Conservation (phyloP, 106 monocot species). For the Allium sativum region DNA sequence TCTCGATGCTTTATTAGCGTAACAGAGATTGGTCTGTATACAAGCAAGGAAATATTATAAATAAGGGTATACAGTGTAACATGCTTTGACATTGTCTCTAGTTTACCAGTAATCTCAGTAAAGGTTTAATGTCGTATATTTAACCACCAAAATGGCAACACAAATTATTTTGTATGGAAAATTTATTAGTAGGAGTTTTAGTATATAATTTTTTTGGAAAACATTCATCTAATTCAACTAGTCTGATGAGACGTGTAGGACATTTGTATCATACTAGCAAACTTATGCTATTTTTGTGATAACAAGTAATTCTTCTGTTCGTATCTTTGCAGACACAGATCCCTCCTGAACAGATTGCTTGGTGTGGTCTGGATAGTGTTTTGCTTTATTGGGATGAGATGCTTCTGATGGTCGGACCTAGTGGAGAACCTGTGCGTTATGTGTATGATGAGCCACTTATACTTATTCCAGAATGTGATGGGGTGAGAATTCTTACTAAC, state of each 20-base stretch:
- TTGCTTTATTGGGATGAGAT: slow-evolving; percentile 90
- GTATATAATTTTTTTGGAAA: no score
- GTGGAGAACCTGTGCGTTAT: slow-evolving; percentile 80
- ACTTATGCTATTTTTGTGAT: neutral
- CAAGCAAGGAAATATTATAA: no score
- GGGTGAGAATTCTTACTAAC: slow-evolving; percentile 88
- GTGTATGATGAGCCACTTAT: slow-evolving; percentile 78
- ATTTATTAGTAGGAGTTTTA: no score
- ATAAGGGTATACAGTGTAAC: no score
- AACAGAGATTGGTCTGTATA: no score
- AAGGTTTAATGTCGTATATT: no score
- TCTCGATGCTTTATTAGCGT: no score
- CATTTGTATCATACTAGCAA: neutral
- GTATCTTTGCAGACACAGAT: slow-evolving; percentile 46
- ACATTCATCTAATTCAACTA: no score
- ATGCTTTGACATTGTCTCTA: no score
- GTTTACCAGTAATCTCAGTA: no score
- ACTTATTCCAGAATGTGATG: slow-evolving; percentile 93
- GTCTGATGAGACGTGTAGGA: neutral
- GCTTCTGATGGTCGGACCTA: slow-evolving; percentile 89
- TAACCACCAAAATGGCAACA: no score
- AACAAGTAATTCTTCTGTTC: neutral
- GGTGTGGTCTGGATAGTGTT: slow-evolving; percentile 98
- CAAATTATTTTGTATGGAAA: no score
- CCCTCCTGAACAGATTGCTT: slow-evolving; percentile 90